These are phyloP conservation scores for Dendryphion nanum DNA, from an alignment of 2,329 filamentous ascomycete genomes.

Conservation along the genomic window DNA sequence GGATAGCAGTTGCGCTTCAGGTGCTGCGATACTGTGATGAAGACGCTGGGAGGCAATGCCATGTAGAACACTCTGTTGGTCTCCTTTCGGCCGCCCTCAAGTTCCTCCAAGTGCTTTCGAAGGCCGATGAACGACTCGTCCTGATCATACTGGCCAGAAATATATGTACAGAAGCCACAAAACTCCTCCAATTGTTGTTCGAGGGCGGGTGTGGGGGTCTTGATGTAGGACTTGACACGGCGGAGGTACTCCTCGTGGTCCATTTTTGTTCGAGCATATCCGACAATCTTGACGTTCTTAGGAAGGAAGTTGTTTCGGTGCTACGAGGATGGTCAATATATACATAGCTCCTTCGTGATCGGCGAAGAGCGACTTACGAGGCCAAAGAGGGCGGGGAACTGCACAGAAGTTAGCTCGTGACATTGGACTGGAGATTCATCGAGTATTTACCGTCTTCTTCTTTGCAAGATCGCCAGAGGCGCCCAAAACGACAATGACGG, in stretches of 20 bases:
- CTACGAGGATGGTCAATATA: conserved; percentile 50
- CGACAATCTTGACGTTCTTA: conserved; percentile 93
- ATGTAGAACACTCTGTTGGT: conserved; percentile 98
- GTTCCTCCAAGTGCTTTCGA: conserved; percentile 77
- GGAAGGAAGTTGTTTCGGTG: conserved; percentile 98
- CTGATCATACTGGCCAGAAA: conserved; percentile 97
- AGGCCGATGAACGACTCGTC: conserved; percentile 90
- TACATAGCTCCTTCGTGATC: conserved; percentile 1
- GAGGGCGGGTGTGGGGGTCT: conserved; percentile 95
- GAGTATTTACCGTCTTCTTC: conserved; percentile 87
- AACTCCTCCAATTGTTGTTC: conserved; percentile 95
- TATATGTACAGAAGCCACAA: conserved; percentile 81
- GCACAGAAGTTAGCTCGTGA: conserved; percentile 20
- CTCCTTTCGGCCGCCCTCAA: conserved; percentile 80
- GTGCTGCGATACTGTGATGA: conserved; percentile 96
- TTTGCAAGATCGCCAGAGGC: conserved; percentile 97
- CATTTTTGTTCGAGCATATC: conserved; percentile 99
- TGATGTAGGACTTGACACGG: conserved; percentile 96
- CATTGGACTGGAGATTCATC: conserved; percentile 2
- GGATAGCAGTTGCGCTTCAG: conserved; percentile 98
- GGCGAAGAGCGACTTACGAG: conserved; percentile 65
- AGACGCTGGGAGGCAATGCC: conserved; percentile 95
- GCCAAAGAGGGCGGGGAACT: conserved; percentile 97
- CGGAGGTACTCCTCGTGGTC: conserved; percentile 93
- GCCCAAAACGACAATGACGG: conserved; percentile 91